Evolutionary conservation across 176 grass and related monocot species (phyloP).

Genomic region (Avena insularis): DNA sequence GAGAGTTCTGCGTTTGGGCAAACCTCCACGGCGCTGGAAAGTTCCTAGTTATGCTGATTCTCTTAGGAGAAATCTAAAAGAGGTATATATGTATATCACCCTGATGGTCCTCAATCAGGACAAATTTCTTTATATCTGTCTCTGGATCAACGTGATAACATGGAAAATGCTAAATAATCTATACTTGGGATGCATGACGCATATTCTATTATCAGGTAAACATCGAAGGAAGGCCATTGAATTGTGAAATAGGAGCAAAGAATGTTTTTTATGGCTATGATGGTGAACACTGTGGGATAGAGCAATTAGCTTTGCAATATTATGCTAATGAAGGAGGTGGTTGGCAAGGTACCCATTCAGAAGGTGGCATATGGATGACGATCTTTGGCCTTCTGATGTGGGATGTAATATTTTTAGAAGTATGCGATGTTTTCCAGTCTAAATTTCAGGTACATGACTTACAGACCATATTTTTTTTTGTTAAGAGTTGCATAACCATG

Average conservation of each 20-base stretch:
- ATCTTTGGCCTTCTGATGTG: constrained; percentile 97
- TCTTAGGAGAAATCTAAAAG: constrained; percentile 72
- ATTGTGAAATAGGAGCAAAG: constrained; percentile 73
- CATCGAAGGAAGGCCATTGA: constrained; percentile 76
- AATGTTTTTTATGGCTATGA: constrained; percentile 94
- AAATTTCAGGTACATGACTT: constrained; percentile 86
- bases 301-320: constrained; percentile 92
- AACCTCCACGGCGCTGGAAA: constrained; percentile 93
- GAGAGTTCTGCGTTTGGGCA: constrained; percentile 79
- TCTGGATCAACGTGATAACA: constrained; percentile 6
- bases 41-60: constrained; percentile 76
- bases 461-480: neutral
- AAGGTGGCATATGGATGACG: constrained; percentile 95
- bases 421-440: constrained; percentile 77
- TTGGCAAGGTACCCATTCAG: constrained; percentile 89
- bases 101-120: neutral
- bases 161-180: constrained; percentile 20
- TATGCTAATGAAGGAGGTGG: constrained; percentile 82
- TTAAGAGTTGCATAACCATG: neutral
- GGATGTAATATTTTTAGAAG: constrained; percentile 83
- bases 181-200: neutral
- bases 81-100: constrained; percentile 48
- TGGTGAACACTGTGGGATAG: constrained; percentile 74
- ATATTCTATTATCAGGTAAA: constrained; percentile 56
- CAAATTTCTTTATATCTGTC: neutral